Evolutionary conservation across 73 alveolate genomes (phyloP).

Genomic region (Paramecium pentaurelia): DNA sequence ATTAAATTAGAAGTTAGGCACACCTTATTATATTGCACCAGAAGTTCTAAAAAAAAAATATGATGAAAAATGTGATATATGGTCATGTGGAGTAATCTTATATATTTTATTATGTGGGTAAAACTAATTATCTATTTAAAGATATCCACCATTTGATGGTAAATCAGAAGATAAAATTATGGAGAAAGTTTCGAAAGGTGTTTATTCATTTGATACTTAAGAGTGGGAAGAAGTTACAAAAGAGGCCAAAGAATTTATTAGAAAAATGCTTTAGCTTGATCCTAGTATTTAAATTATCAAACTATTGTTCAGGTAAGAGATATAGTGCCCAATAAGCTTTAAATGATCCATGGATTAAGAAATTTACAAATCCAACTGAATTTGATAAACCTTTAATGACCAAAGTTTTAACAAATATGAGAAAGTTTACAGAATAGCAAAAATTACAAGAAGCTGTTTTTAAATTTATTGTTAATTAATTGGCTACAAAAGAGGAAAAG

Average conservation of each 20-base stretch:
- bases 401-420: constrained; percentile 64
- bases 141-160: constrained; percentile 93
- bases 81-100: constrained; percentile 96
- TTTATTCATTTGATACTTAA: constrained; percentile 36
- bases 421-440: constrained; percentile 60
- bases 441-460: constrained; percentile 73
- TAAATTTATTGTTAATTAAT: constrained; percentile 66
- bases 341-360: constrained; percentile 72
- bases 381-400: constrained; percentile 25
- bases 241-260: constrained; percentile 87
- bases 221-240: constrained; percentile 78
- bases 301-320: constrained; percentile 44
- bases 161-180: constrained; percentile 78
- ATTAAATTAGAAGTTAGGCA: constrained; percentile 75
- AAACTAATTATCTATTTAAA: background rate
- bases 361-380: background rate
- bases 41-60: constrained; percentile 79
- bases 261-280: constrained; percentile 67
- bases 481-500: constrained; percentile 72
- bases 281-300: constrained; percentile 21
- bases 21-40: constrained; percentile 90
- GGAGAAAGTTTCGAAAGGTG: constrained; percentile 68
- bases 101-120: constrained; percentile 90
- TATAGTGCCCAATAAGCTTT: constrained; percentile 73
- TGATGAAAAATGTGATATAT: constrained; percentile 90